Base-by-base conservation (phyloP, 2,329 filamentous ascomycete genomes). In the Trichoderma aggressivum region DNA sequence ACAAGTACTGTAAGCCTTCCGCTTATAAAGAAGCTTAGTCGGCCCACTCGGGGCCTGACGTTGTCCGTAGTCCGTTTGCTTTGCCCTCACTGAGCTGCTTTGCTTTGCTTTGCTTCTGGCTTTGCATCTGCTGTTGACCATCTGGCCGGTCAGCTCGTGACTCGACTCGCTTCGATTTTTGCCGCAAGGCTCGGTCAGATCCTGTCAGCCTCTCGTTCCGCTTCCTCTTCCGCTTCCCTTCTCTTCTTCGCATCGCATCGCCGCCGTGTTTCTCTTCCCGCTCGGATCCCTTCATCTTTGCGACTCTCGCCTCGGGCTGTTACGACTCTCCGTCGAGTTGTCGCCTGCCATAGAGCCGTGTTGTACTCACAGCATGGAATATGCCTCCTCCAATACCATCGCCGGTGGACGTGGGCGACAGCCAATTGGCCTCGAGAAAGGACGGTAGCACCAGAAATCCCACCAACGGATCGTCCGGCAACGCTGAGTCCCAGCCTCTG, bases 361-460 rank as follows among this genome's bases (percentile, higher is more conserved):
- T 56, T 56, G 73, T 72, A 75, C 74, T 69, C 56, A 69, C 79
- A 81, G 77, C 73, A 81, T 81, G 80, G 80, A 76, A 81, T 53
- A 81, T 81, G 80, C 75, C 78, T 71, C 72, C 75, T 71, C 77
- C 75, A 64, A 73, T 77, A 73, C 73, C 77, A 74, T 77, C 76
- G 73, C 73, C 75, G 74, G 73, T 75, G 71, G 55, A 73, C 53
- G 72, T 72, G 65, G 77, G 74, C 74, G 76, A 80, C 65, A 74
- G 74, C 76, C 75, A 77, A 74, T 74, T 74, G 74, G 73, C 73
- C 72, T 72, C 75, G 58, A 76, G 71, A 72, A 72, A 72, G 50
- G 73, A 78, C 73, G 74, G 76, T 71, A 76, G 75, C 71, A 60
- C 76, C 62, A 73, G 77, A 18, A 76, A 74, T 67, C 73, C 76